phyloP scores from a whole-genome alignment of 2,329 filamentous ascomycete species.

The Fusarium heterosporum region DNA sequence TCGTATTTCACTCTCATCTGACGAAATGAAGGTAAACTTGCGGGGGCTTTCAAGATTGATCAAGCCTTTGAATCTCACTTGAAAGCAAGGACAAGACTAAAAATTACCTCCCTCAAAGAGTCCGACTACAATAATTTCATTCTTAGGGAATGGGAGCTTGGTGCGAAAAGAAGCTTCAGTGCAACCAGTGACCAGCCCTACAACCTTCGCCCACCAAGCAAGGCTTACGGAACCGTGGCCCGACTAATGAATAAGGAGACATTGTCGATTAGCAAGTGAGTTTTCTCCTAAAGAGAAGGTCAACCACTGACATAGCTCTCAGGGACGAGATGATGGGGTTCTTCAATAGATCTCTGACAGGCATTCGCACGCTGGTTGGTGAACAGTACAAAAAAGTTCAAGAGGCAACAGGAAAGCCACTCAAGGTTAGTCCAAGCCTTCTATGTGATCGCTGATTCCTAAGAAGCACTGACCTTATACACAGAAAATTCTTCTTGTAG shows the following conservation, averaged over 20 bases:
- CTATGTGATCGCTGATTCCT: no score
- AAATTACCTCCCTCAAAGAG: not conserved
- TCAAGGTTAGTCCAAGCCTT: not conserved
- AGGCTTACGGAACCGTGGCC: not conserved
- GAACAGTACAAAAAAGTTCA: not conserved
- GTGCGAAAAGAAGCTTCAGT: slow-evolving; percentile 1
- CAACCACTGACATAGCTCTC: no score
- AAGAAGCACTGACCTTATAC: no score
- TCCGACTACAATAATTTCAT: not conserved
- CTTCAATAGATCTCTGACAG: not conserved
- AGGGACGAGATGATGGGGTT: not conserved
- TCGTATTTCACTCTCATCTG: not conserved
- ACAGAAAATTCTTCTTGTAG: slow-evolving; percentile 5
- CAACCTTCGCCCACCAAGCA: not conserved
- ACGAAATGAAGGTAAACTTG: not conserved
- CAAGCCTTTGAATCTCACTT: not conserved
- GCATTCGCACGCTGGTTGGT: not conserved
- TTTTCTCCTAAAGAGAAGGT: no score
- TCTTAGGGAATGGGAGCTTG: not conserved
- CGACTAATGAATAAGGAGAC: not conserved
- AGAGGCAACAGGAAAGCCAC: not conserved
- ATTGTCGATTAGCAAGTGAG: not conserved
- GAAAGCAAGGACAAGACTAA: not conserved
- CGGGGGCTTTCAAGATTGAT: not conserved
- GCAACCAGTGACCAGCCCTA: not conserved